Percentiles rank a stretch among this genome's conserved stretches.
phyloP scores from a whole-genome alignment of 768 basidiomycete species.

The Boletus pseudo-olivaceus region DNA sequence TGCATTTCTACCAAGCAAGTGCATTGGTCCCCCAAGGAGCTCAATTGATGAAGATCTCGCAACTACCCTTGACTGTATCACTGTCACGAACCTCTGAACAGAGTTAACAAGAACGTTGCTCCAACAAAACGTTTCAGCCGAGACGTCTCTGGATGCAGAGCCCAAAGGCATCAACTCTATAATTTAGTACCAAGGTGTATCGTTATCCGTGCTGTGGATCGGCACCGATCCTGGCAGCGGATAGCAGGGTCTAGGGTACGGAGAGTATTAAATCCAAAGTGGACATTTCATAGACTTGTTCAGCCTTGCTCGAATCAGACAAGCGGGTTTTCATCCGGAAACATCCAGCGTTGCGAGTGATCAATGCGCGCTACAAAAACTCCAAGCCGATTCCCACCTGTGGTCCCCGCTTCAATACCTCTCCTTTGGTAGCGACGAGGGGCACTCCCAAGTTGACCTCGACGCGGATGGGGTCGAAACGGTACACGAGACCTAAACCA shows the following conservation, averaged over 20 bases:
- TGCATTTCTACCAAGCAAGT: not conserved
- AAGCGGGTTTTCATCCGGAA: not conserved
- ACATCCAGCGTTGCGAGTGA: slow-evolving; percentile 9
- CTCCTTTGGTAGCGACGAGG: slow-evolving; percentile 62
- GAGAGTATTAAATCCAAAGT: too few relatives aligned
- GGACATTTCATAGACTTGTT: too few relatives aligned
- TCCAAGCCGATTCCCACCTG: slow-evolving; percentile 82
- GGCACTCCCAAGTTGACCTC: slow-evolving; percentile 90
- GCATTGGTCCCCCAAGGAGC: not conserved
- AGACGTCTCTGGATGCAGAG: not conserved
- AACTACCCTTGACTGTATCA: not conserved
- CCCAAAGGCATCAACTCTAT: too few relatives aligned
- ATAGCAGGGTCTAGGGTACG: too few relatives aligned
- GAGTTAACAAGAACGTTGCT: not conserved
- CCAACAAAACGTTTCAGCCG: not conserved
- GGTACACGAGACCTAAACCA: slow-evolving; percentile 80
- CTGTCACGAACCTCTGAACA: not conserved
- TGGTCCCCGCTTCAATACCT: slow-evolving; percentile 64
- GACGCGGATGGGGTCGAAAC: slow-evolving; percentile 78
- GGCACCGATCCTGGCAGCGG: too few relatives aligned
- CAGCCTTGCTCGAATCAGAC: not conserved
- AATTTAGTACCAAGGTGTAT: not conserved
- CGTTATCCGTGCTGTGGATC: not conserved
- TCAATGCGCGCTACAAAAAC: slow-evolving; percentile 48
- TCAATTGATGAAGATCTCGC: not conserved